These are phyloP conservation scores for Backusella mclennaniae DNA, from an alignment of 192 early-diverging fungal species.

Conservation along the genomic window DNA sequence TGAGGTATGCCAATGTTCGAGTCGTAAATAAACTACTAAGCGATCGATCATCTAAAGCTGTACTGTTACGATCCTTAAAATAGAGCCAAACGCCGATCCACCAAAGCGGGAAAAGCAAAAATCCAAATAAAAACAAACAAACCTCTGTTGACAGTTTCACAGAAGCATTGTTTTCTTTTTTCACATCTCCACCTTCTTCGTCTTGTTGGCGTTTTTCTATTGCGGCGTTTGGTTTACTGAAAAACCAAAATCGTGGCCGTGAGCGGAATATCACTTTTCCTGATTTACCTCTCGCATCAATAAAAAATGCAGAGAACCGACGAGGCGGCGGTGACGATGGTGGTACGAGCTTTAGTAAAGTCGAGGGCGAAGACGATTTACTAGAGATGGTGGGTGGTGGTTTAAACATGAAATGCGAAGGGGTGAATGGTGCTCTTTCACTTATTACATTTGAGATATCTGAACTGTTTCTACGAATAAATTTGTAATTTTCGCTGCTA, in stretches of 20 bases:
- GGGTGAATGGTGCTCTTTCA: background rate
- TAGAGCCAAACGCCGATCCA: background rate
- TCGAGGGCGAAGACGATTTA: background rate
- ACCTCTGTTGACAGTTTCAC: background rate
- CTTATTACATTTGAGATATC: background rate
- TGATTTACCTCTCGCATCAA: slow-evolving; percentile 2
- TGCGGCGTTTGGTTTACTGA: background rate
- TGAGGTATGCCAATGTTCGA: background rate
- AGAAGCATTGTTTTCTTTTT: background rate
- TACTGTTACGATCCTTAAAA: background rate
- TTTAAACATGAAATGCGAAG: background rate
- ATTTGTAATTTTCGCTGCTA: background rate
- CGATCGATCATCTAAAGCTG: background rate
- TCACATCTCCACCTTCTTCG: background rate
- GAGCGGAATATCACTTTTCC: background rate
- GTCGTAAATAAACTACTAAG: background rate
- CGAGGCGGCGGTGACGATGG: background rate
- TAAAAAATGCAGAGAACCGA: slow-evolving; percentile 3
- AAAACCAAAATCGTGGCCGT: background rate
- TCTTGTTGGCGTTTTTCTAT: background rate
- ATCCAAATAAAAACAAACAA: slow-evolving; percentile 9
- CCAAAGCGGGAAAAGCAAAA: slow-evolving; percentile 12
- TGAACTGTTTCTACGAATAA: background rate
- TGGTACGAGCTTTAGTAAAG: background rate
- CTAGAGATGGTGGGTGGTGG: slow-evolving; percentile 11